Percentiles rank a stretch among this genome's conserved stretches.
Conservation (phyloP, 1,139 yeast genomes). For the Suhomyces bokatorum region DNA sequence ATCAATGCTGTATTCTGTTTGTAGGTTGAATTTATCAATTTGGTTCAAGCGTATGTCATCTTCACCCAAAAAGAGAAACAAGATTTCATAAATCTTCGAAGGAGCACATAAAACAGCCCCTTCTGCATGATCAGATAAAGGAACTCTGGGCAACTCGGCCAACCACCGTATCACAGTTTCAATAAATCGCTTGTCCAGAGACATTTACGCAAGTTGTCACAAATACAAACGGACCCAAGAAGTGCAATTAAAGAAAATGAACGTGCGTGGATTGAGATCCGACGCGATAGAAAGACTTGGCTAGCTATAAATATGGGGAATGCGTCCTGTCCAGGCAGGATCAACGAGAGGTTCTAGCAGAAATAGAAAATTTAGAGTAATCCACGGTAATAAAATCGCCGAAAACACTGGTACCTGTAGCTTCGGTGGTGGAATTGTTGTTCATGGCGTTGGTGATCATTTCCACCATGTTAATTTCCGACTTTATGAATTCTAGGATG, state of each 20-base stretch:
- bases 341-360: constrained; percentile 23
- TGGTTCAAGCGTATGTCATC: constrained; percentile 15
- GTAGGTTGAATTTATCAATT: background rate
- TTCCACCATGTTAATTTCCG: constrained; percentile 36
- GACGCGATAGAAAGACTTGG: background rate
- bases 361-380: constrained; percentile 44
- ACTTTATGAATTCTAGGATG: constrained; percentile 49
- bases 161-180: constrained; percentile 28
- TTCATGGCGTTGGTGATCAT: constrained; percentile 23
- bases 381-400: constrained; percentile 48
- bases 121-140: constrained; percentile 14
- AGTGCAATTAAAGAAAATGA: background rate
- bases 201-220: background rate
- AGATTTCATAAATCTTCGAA: constrained; percentile 15
- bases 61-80: constrained; percentile 16
- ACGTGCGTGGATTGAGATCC: constrained; percentile 1
- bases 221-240: background rate
- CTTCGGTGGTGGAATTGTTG: constrained; percentile 13
- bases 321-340: constrained; percentile 3
- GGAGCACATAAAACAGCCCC: constrained; percentile 15
- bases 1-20: background rate
- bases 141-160: constrained; percentile 25
- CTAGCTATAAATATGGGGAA: background rate
- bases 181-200: constrained; percentile 11
- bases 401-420: constrained; percentile 25